Evolutionary conservation across 1,284 basidiomycete species (phyloP), one percentile per base, ranked within the genome.

Genomic region (Ceratobasidium sp.): DNA sequence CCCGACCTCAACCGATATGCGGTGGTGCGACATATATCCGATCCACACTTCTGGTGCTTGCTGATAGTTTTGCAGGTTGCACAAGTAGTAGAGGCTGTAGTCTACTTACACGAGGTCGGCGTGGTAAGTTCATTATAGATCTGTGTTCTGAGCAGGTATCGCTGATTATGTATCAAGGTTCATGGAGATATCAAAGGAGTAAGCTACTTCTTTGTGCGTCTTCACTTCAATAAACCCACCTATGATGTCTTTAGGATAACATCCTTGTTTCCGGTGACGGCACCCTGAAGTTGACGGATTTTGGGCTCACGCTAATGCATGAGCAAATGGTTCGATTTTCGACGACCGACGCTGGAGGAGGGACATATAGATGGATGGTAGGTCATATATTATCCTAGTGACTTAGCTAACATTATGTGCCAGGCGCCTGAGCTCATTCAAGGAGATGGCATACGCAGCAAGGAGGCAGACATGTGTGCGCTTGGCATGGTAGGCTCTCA

Each of bases 401-500:
- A 5, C 13, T 28, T 5, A 5, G 14, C 50, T 54, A 28, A 54
- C 6, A 28, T 7, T 14, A 2, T n/a, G 2, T 5, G 2, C 1
- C 2, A 57, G 55, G 55, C 55, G 18, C 55, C 55, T 21, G 55
- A 57, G 14, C 30, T 57, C 0, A 14, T 57, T 35, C 30, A 14
- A 21, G 55, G 5, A 6, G 13, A 6, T 1, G n/a, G 30, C 18
- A 14, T 3, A 8, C 55, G 41, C 26, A 61, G 58, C 16, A n/a
- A 44, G 18, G 41, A 43, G 23, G 26, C 58, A 5, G 58, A 61
- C 41, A 11, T 61, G 13, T 61, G 44, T 23, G 58, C 58, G 32
- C 26, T 61, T 4, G 58, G 38, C 2, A 61, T 61, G 58, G 58
- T 61, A n/a, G n/a, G n/a, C n/a, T n/a, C n/a, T n/a, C n/a, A n/a